Evolutionary conservation across 768 basidiomycete genomes (phyloP), one percentile per base, ranked within the genome.

Genomic region (Russula abietina): DNA sequence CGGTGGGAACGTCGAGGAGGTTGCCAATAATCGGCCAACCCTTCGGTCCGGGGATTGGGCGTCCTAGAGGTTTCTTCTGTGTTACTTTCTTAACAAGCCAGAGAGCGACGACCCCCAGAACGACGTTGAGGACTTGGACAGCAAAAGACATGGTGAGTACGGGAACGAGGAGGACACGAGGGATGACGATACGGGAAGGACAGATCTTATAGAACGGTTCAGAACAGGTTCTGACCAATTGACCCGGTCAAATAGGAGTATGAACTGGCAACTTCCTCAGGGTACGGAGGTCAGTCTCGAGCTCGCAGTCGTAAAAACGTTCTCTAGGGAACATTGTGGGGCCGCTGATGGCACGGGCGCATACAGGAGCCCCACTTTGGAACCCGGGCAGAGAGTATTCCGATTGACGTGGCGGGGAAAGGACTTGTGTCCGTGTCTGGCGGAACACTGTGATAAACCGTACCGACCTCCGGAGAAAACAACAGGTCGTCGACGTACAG

Each of bases 1-100:
- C 65, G 1, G 12, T 62, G 16, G 67, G 67, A 7, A 68, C 52
- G 32, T 68, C 67, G 2, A 68, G 8, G 24, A 68, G 59, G 59
- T 68, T 68, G 26, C 67, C 66, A 5, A 68, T 68, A 12, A 68
- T 52, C 1, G 67, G 67, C 57, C 55, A 66, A 24, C 65, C 61
- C 49, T 57, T 68, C 14, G 61, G 61, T 7, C 67, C 61, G 1
- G 64, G 69, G 39, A 67, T 67, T 28, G 32, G 38, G 5, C 55
- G 60, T 2, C 65, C 67, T 39, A 51, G 17, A 30, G 60, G 60
- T 26, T 62, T 66, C 41, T 53, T 57, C 46, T 66, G 59, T 10
- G 55, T 57, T 26, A 66, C 28, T 30, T 64, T 61, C 50, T 65
- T 67, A 30, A 66, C 32, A 38, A 65, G 56, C 57, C 50, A 66